Evolutionary conservation across 805 yeast genomes (phyloP).

Genomic region (Wickerhamiella australiensis): DNA sequence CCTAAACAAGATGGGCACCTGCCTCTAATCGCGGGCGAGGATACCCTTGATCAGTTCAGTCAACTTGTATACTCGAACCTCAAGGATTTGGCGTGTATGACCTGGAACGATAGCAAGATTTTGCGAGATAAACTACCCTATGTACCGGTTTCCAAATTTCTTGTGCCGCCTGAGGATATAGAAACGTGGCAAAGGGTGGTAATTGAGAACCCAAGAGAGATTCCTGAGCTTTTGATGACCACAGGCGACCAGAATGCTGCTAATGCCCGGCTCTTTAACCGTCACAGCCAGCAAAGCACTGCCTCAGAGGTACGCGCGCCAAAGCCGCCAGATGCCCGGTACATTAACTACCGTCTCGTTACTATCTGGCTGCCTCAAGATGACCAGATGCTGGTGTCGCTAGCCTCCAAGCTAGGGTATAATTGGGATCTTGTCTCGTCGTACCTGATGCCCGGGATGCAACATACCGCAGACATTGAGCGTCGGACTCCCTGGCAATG

Average conservation of each 20-base stretch:
- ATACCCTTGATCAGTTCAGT: not conserved
- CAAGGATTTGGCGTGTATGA: not conserved
- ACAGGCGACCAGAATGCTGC: conserved; percentile 18
- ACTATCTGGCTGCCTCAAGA: conserved; percentile 95
- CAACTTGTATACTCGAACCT: not conserved
- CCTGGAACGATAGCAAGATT: not conserved
- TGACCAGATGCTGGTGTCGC: conserved; percentile 64
- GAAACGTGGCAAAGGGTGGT: conserved; percentile 27
- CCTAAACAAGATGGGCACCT: not conserved
- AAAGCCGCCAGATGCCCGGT: conserved; percentile 72
- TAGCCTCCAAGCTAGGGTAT: conserved; percentile 75
- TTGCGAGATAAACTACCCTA: not conserved
- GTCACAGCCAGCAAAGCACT: conserved; percentile 11
- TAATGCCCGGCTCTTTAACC: conserved; percentile 16
- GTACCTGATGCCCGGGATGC: conserved; percentile 54
- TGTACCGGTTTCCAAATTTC: conserved; percentile 15
- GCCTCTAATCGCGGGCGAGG: not conserved
- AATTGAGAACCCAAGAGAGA: conserved; percentile 20
- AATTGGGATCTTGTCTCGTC: conserved; percentile 91
- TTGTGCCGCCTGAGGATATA: conserved; percentile 23
- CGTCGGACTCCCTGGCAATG: conserved; percentile 98
- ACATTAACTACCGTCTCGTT: conserved; percentile 73
- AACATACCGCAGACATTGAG: conserved; percentile 78
- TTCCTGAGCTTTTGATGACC: conserved; percentile 19
- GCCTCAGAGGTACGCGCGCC: conserved; percentile 57